Percentiles rank a stretch among this genome's conserved stretches.
Conservation (phyloP, 1,284 basidiomycete species). For the Sporisorium sorghi region DNA sequence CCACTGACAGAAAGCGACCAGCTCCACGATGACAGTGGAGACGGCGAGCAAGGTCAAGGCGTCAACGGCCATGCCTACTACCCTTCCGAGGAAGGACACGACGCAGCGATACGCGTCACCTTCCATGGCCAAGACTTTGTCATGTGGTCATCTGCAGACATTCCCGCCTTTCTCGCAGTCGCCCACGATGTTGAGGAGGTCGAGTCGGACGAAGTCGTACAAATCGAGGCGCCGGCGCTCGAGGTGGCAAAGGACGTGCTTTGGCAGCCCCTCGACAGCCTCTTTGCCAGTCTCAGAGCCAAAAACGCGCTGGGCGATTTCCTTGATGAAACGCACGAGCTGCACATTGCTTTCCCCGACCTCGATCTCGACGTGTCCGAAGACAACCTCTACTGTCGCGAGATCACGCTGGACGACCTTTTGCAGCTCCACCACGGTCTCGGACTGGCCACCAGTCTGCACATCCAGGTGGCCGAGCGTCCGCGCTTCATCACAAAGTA, state of each 20-base stretch:
- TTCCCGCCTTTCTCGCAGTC: slow-evolving; percentile 24
- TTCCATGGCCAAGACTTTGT: slow-evolving; percentile 67
- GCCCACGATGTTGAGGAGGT: slow-evolving; percentile 1
- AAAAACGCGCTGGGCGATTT: slow-evolving; percentile 66
- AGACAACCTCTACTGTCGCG: slow-evolving; percentile 64
- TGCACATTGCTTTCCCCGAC: slow-evolving; percentile 57
- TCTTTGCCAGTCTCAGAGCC: slow-evolving; percentile 61
- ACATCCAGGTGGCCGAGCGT: slow-evolving; percentile 55
- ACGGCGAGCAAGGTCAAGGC: slow-evolving; percentile 11
- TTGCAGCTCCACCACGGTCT: slow-evolving; percentile 58
- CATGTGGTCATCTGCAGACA: slow-evolving; percentile 49
- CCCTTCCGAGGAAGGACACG: slow-evolving; percentile 12
- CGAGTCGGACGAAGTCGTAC: slow-evolving; percentile 20
- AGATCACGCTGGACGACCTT: slow-evolving; percentile 62
- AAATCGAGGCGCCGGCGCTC: slow-evolving; percentile 56
- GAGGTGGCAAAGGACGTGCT: slow-evolving; percentile 47
- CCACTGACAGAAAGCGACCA: slow-evolving; percentile 12
- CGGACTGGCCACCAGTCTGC: slow-evolving; percentile 55
- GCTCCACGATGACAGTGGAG: slow-evolving; percentile 13
- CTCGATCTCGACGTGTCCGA: slow-evolving; percentile 59
- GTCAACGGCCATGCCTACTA: slow-evolving; percentile 9
- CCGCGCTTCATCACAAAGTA: slow-evolving; percentile 64
- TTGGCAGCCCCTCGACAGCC: slow-evolving; percentile 58
- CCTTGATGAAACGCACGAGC: slow-evolving; percentile 62
- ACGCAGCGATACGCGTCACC: slow-evolving; percentile 47